A percentile compares a stretch with the other conserved stretches of the same genome.
Conservation (phyloP, 2,329 filamentous ascomycete species). For the Aurifilum marmelostoma region DNA sequence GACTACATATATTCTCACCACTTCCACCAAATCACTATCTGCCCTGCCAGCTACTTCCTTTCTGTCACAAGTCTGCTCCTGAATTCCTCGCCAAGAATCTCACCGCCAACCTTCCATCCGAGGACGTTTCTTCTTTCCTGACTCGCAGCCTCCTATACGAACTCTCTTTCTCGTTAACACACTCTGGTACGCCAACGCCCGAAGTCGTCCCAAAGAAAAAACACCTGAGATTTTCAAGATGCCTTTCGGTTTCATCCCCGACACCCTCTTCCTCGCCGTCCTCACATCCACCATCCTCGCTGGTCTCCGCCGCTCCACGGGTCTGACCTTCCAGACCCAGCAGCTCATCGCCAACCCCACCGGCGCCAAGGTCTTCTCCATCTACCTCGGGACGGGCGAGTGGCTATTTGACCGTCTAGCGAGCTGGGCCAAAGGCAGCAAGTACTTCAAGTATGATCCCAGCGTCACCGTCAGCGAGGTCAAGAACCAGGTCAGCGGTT, state of each 20-base stretch:
- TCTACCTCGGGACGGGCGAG: slow-evolving; percentile 27
- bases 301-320: slow-evolving; percentile 26
- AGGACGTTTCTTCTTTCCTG: neutral
- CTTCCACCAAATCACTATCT: neutral
- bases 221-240: slow-evolving; percentile 18
- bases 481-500: slow-evolving; percentile 28
- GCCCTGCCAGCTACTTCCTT: neutral
- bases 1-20: neutral
- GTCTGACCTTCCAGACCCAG: slow-evolving; percentile 28
- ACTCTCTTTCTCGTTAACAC: neutral
- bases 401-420: slow-evolving; percentile 26
- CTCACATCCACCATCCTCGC: slow-evolving; percentile 29
- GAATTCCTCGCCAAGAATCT: neutral
- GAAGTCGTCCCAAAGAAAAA: neutral
- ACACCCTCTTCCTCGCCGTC: slow-evolving; percentile 29
- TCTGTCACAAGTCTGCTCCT: neutral
- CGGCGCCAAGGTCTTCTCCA: slow-evolving; percentile 17
- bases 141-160: neutral
- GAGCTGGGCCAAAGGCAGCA: slow-evolving; percentile 24
- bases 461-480: slow-evolving; percentile 27
- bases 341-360: slow-evolving; percentile 24
- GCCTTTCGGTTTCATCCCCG: slow-evolving; percentile 27
- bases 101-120: neutral
- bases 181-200: neutral
- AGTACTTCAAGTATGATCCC: slow-evolving; percentile 28